Base-by-base conservation (phyloP, 257 asterid genomes). In the Nicotiana attenuata region DNA sequence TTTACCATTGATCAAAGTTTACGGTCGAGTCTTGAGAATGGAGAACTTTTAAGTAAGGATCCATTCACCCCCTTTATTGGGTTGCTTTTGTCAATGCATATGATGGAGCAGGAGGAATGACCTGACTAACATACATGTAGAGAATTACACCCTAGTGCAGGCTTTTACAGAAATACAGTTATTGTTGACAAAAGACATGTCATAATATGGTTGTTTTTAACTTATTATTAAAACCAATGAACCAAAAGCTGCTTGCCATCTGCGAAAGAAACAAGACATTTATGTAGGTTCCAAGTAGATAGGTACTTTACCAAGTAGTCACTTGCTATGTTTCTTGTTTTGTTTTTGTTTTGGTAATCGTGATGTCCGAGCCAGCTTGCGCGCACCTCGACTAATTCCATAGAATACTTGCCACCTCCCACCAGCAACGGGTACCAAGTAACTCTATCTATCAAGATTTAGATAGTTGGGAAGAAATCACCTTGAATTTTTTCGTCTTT, bases 281-380 rank as follows among this genome's bases (percentile, higher is more conserved):
- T 75, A 78, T 81, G 85, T 78, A 83, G 76, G 28, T 81, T 81
- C 65, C 84, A 80, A 57, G 79, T 56, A 65, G 90, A 89, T 66
- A 65, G 88, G 57, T 52, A 84, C 90, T 77, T 67, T 69, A 81
- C 81, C 82, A 47, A 64, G 85, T 79, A 83, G 61, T 81, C 91
- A 91, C 88, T 81, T 88, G 92, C 76, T 86, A 85, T 90, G 94
- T 89, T 87, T 84, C 3, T 3, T 31, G 35, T 31, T 31, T 5
- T n/a, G n/a, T n/a, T n/a, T n/a, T n/a, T n/a, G n/a, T n/a, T n/a
- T n/a, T n/a, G 35, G 3, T 31, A 31, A 5, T 0, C 5, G 35
- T 31, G 35, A 3, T 31, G 5, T 31, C 35, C 35, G 35, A 5
- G 5, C 35, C 3, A 3, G 35, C 35, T 31, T 31, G 35, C 5